Evolutionary conservation across 2,329 filamentous ascomycete species (phyloP), one percentile per base, ranked within the genome.

Genomic region (Scedosporium dehoogii): DNA sequence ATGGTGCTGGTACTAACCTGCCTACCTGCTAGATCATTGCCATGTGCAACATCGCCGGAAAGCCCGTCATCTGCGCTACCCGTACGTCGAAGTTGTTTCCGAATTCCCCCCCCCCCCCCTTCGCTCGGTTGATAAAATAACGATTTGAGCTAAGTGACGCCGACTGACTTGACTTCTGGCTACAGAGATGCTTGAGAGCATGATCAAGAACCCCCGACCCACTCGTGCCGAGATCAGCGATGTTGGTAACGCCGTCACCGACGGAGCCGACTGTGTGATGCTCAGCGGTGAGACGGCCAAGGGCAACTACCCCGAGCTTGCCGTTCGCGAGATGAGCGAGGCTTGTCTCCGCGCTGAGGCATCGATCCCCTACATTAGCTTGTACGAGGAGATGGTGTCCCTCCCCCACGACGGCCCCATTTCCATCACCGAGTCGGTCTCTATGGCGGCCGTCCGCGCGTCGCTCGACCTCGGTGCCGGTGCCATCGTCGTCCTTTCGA

Each of bases 211-310:
- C 84, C 94, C 94, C 69, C 91, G 94, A 66, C 94, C 94, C 60
- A 99, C 94, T 67, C 92, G 94, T 79, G 94, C 94, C 67, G 94
- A 99, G 82, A 96, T 99, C 75, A 96, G 91, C 73, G 94, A 99
- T 74, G 94, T 99, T 66, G 94, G 94, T 70, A 99, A 99, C 77
- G 94, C 94, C 68, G 64, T 99, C 68, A 91, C 96, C 60, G 94
- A 99, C 73, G 94, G 94, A 72, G 92, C 93, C 65, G 94, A 99
- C 85, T 99, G 94, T 79, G 94, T 99, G 77, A 99, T 99, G 94
- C 85, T 99, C 81, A 97, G 93, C 66, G 94, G 94, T 68, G 94
- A 99, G 85, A 99, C 94, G 56, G 94, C 94, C 79, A 99, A 99
- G 87, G 94, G 94, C 72, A 87, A 82, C 77, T 99, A 99, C 81